Base-by-base conservation (phyloP, 441 rosid species). In the Capsella rubella region DNA sequence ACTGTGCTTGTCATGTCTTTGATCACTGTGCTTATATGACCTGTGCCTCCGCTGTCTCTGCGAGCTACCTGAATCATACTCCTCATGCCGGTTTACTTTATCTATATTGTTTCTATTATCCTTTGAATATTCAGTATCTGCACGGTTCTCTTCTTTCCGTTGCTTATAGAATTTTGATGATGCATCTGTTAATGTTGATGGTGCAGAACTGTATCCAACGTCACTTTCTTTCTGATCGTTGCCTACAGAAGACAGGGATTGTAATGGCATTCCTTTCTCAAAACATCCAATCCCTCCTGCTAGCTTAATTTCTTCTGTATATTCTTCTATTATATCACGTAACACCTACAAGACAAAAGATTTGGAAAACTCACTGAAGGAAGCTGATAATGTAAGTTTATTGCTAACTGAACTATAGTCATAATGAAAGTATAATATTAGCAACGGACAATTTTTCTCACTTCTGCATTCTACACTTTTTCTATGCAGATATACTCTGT, bases 231-330 rank as follows among this genome's bases (percentile, higher is more conserved):
- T 87, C 71, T 64, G 52, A 69, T 71, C 35, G 45, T 78, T 75
- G 62, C 67, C 50, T 25, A 45, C 8, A 69, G 77, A 62, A 16
- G 82, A 53, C n/a, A 79, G 34, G 57, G 84, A 75, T 35, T 69
- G 72, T 69, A 78, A 47, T 46, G 72, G 73, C 67, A 62, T 82
- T 65, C 80, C 81, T 52, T 87, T 89, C 72, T 84, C 96, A 82
- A 91, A 86, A 78, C 85, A 85, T 67, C 99, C 97, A 79, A 93
- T 95, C 29, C 96, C 93, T 62, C 98, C 90, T 27, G 99, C 95
- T 83, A 81, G 77, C 83, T 82, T 93, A 64, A 95, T 83, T 79
- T 89, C 97, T 52, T 86, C 92, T 78, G 89, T 91, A 82, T 83
- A 95, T 75, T 83, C 97, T 79, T 85, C 90, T 64, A 95, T 95